Evolutionary conservation across 805 yeast genomes (phyloP), one percentile per base, ranked within the genome.

Genomic region (Saturnispora gosingensis): DNA sequence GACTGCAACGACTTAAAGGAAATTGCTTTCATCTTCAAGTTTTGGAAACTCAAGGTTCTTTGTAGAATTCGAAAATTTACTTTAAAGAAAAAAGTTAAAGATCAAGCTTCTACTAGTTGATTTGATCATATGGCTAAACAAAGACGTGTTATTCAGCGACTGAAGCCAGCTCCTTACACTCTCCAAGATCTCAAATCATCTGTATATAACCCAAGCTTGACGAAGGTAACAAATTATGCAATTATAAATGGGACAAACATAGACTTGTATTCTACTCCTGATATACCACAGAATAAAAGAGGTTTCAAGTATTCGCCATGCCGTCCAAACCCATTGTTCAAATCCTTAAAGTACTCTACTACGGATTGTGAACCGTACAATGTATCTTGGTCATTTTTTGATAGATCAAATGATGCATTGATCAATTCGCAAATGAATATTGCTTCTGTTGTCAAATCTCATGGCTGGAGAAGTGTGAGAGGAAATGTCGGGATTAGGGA

Each of bases 281-380:
- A 89, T 51, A 78, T 81, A 48, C 97, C 97, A 0, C 72, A 77
- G 58, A 88, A 88, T 63, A 78, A 80, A 58, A 69, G 93, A 48
- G 91, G 95, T 1, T 91, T 83, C 69, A 81, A 88, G 55, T 91
- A 90, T 65, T 73, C 78, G 45, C 82, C 89, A 15, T 87, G 96
- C 61, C 74, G 82, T 3, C 89, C 95, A 0, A 81, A 82, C 58
- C 83, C 85, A 2, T 58, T 61, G 1, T 75, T 88, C 52, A 65
- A 69, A 2, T 74, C 82, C 11, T 68, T 80, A 27, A 71, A 82
- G 58, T 90, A 85, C 61, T 72, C 84, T 38, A 79, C 88, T 1
- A 78, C 88, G 0, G 97, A 90, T 52, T 65, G 83, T 8, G 83
- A 84, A 1, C 96, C 95, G 2, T 82, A 64, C 60, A 54, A 60